Evolutionary conservation across 2,329 filamentous ascomycete genomes (phyloP).

Genomic region (Penicillium frequentans): DNA sequence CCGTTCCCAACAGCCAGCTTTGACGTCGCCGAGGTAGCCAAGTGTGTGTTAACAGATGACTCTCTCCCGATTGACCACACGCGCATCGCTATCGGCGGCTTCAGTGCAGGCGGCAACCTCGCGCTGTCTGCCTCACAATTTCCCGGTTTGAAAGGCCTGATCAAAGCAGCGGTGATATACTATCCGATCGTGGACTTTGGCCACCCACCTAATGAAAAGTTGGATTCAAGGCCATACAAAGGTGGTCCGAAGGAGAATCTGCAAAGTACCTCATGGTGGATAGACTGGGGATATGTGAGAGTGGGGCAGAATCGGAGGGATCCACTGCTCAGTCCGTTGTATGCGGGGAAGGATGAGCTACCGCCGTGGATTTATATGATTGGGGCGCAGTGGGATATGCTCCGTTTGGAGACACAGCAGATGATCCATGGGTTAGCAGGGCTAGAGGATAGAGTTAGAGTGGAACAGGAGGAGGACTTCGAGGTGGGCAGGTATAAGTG

Average conservation of each 20-base stretch:
- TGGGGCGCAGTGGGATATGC: conserved; percentile 48
- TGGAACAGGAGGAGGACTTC: conserved; percentile 15
- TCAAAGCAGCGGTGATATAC: conserved; percentile 44
- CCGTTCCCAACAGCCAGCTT: conserved; percentile 49
- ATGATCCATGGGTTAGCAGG: conserved; percentile 33
- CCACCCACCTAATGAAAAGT: conserved; percentile 26
- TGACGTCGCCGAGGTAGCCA: conserved; percentile 49
- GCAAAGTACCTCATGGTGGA: conserved; percentile 31
- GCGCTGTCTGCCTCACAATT: conserved; percentile 45
- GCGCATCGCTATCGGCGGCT: conserved; percentile 48
- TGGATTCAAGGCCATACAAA: conserved; percentile 25
- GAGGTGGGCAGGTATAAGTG: conserved; percentile 20
- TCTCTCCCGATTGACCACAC: conserved; percentile 48
- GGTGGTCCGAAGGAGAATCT: conserved; percentile 24
- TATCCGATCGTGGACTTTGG: conserved; percentile 49
- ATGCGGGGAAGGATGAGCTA: conserved; percentile 34
- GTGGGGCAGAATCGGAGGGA: conserved; percentile 36
- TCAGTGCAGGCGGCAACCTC: conserved; percentile 55
- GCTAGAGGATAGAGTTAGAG: conserved; percentile 7
- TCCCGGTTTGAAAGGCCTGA: conserved; percentile 32
- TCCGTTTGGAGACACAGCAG: conserved; percentile 35
- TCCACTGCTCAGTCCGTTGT: conserved; percentile 45
- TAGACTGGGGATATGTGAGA: conserved; percentile 45
- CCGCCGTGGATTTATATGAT: conserved; percentile 48
- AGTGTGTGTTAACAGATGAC: conserved; percentile 45